Conservation (phyloP, 805 yeast genomes). For the Diddensiella santjacobensis region DNA sequence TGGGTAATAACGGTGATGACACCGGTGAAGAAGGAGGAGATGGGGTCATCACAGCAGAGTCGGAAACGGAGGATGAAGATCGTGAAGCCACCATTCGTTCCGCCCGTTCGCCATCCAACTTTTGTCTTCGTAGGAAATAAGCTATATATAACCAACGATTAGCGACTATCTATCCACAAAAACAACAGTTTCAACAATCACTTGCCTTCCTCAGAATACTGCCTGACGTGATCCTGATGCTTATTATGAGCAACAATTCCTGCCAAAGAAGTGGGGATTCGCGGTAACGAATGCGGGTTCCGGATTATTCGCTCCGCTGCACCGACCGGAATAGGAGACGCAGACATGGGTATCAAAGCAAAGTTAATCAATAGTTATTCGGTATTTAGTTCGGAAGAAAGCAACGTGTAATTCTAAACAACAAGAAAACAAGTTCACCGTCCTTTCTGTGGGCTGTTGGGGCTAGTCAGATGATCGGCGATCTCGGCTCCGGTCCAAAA, state of each 20-base stretch:
- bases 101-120: constrained; percentile 14
- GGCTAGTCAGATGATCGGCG: neutral
- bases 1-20: neutral
- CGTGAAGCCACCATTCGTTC: constrained; percentile 13
- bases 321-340: constrained; percentile 22
- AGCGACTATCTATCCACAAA: neutral
- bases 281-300: constrained; percentile 26
- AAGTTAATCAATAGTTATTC: too few species aligned
- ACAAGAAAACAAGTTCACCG: too few species aligned
- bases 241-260: constrained; percentile 16
- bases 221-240: constrained; percentile 22
- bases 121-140: constrained; percentile 10
- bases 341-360: neutral
- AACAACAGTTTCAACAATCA: neutral
- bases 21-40: constrained; percentile 12
- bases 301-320: constrained; percentile 27
- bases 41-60: constrained; percentile 3
- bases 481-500: neutral
- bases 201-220: constrained; percentile 17
- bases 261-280: constrained; percentile 20
- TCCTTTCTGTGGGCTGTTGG: neutral
- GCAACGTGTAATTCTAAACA: neutral
- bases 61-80: neutral
- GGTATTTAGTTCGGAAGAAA: neutral
- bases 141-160: neutral